phyloP scores from a whole-genome alignment of 2,329 filamentous ascomycete species.

The Cyphellophora attinorum region DNA sequence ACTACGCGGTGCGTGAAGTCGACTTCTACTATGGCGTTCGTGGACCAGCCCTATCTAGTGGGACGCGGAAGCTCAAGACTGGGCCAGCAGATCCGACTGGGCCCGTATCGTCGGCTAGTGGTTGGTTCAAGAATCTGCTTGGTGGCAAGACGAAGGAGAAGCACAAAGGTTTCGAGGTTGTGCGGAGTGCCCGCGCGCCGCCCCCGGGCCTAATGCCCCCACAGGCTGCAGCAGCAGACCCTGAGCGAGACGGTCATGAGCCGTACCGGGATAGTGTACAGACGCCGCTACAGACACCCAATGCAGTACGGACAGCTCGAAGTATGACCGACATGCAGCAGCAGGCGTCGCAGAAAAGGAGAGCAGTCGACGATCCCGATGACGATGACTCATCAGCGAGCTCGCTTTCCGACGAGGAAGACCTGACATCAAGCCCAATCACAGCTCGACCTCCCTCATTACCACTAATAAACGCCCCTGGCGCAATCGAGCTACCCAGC shows the following conservation, averaged over 20 bases:
- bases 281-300: conserved; percentile 22
- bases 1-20: conserved; percentile 76
- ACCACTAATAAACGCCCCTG: conserved; percentile 50
- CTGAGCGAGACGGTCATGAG: conserved; percentile 50
- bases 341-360: no score
- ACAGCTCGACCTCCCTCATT: conserved; percentile 45
- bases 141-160: conserved; percentile 87
- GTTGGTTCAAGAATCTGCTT: conserved; percentile 75
- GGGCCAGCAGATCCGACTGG: conserved; percentile 91
- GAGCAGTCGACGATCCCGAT: no score
- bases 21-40: conserved; percentile 95
- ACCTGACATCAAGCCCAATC: conserved; percentile 18
- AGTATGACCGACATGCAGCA: no score
- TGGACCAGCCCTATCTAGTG: conserved; percentile 76
- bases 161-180: conserved; percentile 93
- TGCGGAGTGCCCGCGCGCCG: conserved; percentile 78
- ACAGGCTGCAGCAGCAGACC: conserved; percentile 18
- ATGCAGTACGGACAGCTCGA: conserved; percentile 8
- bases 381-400: conserved; percentile 3
- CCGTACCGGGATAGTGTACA: conserved; percentile 49
- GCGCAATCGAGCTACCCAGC: conserved; percentile 54
- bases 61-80: conserved; percentile 78
- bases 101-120: conserved; percentile 76
- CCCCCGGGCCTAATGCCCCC: conserved; percentile 54
- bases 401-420: conserved; percentile 11